Evolutionary conservation across 441 rosid genomes (phyloP), one percentile per base, ranked within the genome.

Genomic region (Croton laevigatus): DNA sequence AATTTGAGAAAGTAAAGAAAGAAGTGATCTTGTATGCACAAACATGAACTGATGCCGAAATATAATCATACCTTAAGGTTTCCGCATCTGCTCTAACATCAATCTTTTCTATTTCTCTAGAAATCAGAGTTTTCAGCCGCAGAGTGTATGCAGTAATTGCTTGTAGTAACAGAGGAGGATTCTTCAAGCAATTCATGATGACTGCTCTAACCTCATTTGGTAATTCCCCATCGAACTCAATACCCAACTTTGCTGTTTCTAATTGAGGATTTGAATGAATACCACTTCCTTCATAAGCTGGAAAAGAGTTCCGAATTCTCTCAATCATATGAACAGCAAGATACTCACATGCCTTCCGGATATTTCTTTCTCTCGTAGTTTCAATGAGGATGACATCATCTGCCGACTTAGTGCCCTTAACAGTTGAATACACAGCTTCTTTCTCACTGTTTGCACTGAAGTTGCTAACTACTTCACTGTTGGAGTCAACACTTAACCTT

Each of bases 21-120:
- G 67, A 69, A 14, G 45, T 6, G 13, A 23, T 14, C 0, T 57
- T 32, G 44, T 40, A 1, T 42, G 27, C 38, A 55, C 54, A 58
- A 45, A 53, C 70, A 32, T 45, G 60, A 62, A 72, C 48, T 34
- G 38, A 68, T 17, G 23, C 37, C 45, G 40, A 70, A 68, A n/a
- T 19, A 63, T 9, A 20, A 65, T 27, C 19, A 60, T 70, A 86
- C 93, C 96, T 83, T 79, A 89, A 76, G 64, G 78, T 84, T 81
- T 94, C 94, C 63, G 97, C 98, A 86, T 91, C 98, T 69, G 91
- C 98, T 86, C 89, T 87, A 69, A 89, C 92, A 85, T 94, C 95
- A 80, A 85, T 82, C 78, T 90, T 89, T 73, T 91, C 98, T 72
- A 83, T 94, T 82, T 94, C 97, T 86, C 87, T 81, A 67, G 87